These are phyloP conservation scores for Mycena vulgaris DNA, from an alignment of 768 basidiomycete genomes.

Conservation along the genomic window DNA sequence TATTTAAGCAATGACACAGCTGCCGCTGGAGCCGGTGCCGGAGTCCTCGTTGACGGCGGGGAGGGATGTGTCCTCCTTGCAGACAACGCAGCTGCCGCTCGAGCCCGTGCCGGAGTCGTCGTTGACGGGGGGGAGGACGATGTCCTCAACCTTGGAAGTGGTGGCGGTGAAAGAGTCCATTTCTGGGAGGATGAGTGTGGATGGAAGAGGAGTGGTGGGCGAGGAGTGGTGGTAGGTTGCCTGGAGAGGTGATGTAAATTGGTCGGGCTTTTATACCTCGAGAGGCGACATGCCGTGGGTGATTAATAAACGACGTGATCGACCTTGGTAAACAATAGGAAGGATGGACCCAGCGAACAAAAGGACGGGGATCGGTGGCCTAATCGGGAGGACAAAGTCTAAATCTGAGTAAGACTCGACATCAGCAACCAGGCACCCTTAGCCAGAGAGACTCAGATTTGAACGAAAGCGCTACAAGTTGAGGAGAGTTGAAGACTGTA, in stretches of 20 bases:
- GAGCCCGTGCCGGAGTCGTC: conserved; percentile 21
- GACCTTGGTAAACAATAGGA: neutral
- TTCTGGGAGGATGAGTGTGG: conserved; percentile 27
- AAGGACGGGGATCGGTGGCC: neutral
- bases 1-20: conserved; percentile 27
- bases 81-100: conserved; percentile 22
- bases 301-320: neutral
- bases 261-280: conserved; percentile 12
- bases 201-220: neutral
- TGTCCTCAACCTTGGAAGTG: conserved; percentile 11
- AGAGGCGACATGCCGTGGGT: neutral
- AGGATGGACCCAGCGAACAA: conserved; percentile 12
- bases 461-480: neutral
- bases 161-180: conserved; percentile 28
- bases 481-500: too few species aligned
- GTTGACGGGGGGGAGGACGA: conserved; percentile 22
- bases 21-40: conserved; percentile 15
- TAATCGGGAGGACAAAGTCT: conserved; percentile 6
- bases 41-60: conserved; percentile 19
- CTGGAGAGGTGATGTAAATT: conserved; percentile 1
- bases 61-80: conserved; percentile 31
- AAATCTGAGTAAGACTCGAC: too few species aligned
- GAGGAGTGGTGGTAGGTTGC: conserved; percentile 11
- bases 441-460: neutral
- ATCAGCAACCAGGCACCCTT: neutral